These are phyloP conservation scores for Colletotrichum sp. DNA, from an alignment of 2,329 filamentous ascomycete species.

Conservation along the genomic window DNA sequence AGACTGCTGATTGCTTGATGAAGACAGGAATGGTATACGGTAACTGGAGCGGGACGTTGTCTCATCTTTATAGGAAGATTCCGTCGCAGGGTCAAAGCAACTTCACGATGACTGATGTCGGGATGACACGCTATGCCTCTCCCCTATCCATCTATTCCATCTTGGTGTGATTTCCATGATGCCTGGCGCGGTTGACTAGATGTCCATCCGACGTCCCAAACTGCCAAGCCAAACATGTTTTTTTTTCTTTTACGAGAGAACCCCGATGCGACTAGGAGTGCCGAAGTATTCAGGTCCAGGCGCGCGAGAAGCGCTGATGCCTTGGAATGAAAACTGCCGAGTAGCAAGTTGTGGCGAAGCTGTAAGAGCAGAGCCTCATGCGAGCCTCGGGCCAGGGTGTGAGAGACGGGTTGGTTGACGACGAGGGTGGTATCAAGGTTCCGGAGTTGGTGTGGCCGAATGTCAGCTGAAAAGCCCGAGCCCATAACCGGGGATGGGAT, in stretches of 20 bases:
- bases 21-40: not conserved
- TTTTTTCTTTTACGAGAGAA: not conserved
- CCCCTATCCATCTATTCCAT: not conserved
- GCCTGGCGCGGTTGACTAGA: not conserved
- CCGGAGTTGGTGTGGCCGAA: conserved; percentile 18
- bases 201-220: conserved; percentile 1
- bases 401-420: not conserved
- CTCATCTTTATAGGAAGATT: conserved; percentile 7
- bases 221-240: conserved; percentile 16
- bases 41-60: not conserved
- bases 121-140: not conserved
- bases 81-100: not conserved
- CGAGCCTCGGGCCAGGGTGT: not conserved
- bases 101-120: conserved; percentile 8
- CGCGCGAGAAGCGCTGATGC: not conserved
- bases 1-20: conserved; percentile 8
- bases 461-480: conserved; percentile 10
- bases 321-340: not conserved
- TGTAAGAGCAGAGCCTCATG: conserved; percentile 17
- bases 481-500: not conserved
- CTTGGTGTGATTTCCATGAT: not conserved
- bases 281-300: not conserved
- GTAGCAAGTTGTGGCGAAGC: not conserved
- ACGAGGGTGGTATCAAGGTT: not conserved
- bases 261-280: not conserved